Evolutionary conservation across 257 asterid species (phyloP).

Genomic region (Rauvolfia tetraphylla): DNA sequence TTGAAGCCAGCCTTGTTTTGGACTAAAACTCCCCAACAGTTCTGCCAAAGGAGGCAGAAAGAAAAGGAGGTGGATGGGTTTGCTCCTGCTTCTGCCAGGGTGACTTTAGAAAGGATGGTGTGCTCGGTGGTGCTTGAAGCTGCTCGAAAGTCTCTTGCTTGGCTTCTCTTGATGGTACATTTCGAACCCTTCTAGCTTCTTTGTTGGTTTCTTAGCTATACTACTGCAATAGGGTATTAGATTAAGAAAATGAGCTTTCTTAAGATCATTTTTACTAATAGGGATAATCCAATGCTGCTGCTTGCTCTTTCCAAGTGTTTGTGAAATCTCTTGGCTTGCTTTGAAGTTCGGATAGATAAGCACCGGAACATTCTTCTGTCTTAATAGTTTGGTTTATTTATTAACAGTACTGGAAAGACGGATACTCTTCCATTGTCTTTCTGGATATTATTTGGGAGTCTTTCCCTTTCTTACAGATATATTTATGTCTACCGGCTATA

Average conservation of each 20-base stretch:
- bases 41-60: background rate
- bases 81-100: constrained; percentile 21
- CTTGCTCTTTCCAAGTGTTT: background rate
- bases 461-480: background rate
- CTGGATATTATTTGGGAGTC: background rate
- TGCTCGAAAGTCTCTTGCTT: constrained; percentile 26
- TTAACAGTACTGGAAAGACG: background rate
- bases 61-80: constrained; percentile 27
- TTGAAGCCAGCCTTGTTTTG: background rate
- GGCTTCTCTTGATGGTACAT: constrained; percentile 40
- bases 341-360: background rate
- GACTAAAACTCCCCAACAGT: background rate
- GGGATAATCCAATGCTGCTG: background rate
- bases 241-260: background rate
- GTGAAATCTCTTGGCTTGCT: background rate
- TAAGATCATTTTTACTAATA: background rate
- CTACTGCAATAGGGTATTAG: background rate
- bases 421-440: background rate
- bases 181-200: constrained; percentile 18
- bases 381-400: background rate
- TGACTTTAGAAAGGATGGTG: constrained; percentile 24
- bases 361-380: background rate
- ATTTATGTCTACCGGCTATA: no score
- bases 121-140: constrained; percentile 29
- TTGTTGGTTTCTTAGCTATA: background rate